Base-by-base conservation (phyloP, 208 protist species). In the Angomonas desouzai region DNA sequence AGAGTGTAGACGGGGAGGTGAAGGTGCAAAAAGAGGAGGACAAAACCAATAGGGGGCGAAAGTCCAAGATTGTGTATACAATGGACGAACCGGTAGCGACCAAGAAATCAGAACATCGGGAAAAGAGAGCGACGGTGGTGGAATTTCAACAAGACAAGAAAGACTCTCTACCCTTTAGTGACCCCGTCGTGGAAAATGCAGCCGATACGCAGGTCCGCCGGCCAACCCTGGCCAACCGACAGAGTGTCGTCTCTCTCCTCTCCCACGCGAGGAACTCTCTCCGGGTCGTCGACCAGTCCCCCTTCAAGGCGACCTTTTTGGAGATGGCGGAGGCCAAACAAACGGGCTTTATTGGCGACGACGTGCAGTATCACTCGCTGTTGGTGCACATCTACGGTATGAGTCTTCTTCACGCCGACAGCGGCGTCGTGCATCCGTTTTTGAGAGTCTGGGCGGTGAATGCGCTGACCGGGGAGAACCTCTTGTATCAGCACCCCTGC, bases 361-460 rank as follows among this genome's bases (percentile, higher is more conserved):
- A n/a, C 9, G 55, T n/a, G n/a, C 9, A 18, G 2, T 63, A 36
- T 7, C 49, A 25, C 6, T 60, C 65, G 47, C 64, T 94, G 1
- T 62, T 58, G 16, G 23, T 96, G 16, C 83, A 49, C 18, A 70
- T 96, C 22, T 65, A 74, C 11, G 81, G 83, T 32, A 93, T 93
- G 84, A 86, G 79, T 60, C 69, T 70, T 3, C 64, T 96, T 40
- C 83, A 87, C 55, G 76, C 89, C 0, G 83, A 93, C 58, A 57
- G 49, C 27, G 62, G 70, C 25, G 83, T 92, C 10, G 83, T 89
- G 10, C 82, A 87, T 51, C 89, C 89, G 0, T 86, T 96, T 67
- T 85, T 92, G 23, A 84, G 89, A 16, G 81, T 83, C 1, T 96
- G 89, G 89, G 30, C 92, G 0, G 72, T 96, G 11, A 79, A 89